Evolutionary conservation across 202 grass and related monocot species (phyloP).

Genomic region (Zizania palustris): DNA sequence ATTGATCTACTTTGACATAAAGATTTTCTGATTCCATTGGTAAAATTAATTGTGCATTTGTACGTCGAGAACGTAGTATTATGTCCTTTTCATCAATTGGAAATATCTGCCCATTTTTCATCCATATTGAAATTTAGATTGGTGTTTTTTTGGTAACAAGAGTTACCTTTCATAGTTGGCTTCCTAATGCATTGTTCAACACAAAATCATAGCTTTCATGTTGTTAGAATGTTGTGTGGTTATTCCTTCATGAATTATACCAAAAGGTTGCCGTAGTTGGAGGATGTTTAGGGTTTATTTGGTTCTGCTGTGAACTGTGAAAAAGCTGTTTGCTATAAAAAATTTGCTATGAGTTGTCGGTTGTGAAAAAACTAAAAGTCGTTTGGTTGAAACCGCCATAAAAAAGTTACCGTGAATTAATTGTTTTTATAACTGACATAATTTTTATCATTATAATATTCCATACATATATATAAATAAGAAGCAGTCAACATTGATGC

Average conservation of each 20-base stretch:
- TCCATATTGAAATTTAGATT: background rate
- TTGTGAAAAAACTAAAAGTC: too few relatives aligned
- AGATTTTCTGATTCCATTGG: background rate
- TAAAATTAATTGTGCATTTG: background rate
- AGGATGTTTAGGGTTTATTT: background rate
- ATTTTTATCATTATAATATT: too few relatives aligned
- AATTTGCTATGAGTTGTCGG: too few relatives aligned
- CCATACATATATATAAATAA: too few relatives aligned
- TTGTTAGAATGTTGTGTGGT: background rate
- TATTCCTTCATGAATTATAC: background rate
- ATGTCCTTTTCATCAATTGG: background rate
- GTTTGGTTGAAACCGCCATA: too few relatives aligned
- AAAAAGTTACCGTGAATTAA: too few relatives aligned
- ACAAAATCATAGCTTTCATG: background rate
- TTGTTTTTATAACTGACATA: too few relatives aligned
- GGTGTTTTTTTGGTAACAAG: background rate
- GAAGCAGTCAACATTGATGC: too few relatives aligned
- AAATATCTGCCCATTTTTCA: background rate
- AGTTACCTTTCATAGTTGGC: slow-evolving; percentile 19
- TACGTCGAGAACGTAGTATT: background rate
- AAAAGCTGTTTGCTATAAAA: too few relatives aligned
- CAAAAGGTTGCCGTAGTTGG: background rate
- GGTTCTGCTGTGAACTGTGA: too few relatives aligned
- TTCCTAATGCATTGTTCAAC: background rate
- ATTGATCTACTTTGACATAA: slow-evolving; percentile 3